These are phyloP conservation scores for Thymus quinquecostatus DNA, from an alignment of 257 asterid species.

Conservation along the genomic window DNA sequence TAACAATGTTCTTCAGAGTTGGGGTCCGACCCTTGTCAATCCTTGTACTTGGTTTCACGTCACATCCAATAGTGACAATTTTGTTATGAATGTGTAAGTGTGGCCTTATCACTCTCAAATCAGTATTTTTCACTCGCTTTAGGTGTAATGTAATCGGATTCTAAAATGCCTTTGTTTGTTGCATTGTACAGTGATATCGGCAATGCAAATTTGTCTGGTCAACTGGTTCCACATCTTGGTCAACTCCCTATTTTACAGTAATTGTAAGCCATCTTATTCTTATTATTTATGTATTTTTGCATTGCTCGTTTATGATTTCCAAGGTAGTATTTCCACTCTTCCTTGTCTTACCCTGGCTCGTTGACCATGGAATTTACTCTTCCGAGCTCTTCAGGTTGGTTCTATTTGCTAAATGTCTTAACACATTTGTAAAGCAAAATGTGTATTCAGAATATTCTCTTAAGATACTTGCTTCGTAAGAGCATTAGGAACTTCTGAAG, in stretches of 20 bases:
- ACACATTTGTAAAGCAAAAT: not conserved
- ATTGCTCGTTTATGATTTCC: not conserved
- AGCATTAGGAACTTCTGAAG: not conserved
- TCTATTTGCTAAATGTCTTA: constrained; percentile 7
- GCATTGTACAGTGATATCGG: constrained; percentile 81
- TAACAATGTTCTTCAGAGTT: constrained; percentile 87
- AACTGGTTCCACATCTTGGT: constrained; percentile 90
- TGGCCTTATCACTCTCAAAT: constrained; percentile 2
- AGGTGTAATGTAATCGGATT: constrained; percentile 1
- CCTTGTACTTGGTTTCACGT: constrained; percentile 99
- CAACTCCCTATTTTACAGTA: constrained; percentile 72
- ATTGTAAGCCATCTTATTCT: constrained; percentile 63
- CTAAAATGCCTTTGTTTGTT: constrained; percentile 25
- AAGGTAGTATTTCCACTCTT: not conserved
- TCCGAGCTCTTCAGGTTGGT: not conserved
- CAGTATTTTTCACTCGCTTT: constrained; percentile 18
- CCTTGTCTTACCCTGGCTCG: not conserved
- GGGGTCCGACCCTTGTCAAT: constrained; percentile 96
- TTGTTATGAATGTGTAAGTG: constrained; percentile 85
- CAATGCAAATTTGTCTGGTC: constrained; percentile 91
- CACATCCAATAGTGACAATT: constrained; percentile 78
- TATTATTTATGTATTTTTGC: not conserved
- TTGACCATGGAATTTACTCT: not conserved
- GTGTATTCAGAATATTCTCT: not conserved
- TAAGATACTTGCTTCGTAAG: not conserved